These are phyloP conservation scores for Zygoascus biomembranicola DNA, from an alignment of 805 yeast species.

Conservation along the genomic window DNA sequence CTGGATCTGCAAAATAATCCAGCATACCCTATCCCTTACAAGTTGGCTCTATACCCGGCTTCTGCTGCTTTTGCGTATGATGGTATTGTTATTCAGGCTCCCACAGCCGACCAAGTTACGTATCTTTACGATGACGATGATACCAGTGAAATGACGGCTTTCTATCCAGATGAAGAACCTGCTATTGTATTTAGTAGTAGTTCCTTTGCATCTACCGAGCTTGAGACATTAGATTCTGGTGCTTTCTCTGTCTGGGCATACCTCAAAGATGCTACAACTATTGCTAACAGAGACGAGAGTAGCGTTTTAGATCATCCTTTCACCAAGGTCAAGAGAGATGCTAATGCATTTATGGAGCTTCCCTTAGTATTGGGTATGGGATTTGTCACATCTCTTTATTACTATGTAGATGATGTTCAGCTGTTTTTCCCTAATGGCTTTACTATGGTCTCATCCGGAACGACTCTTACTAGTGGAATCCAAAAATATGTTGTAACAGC, in stretches of 20 bases:
- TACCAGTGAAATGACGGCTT: neutral
- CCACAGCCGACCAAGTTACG: slow-evolving; percentile 45
- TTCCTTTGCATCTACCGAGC: slow-evolving; percentile 10
- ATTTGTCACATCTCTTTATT: slow-evolving; percentile 56
- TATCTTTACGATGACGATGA: slow-evolving; percentile 17
- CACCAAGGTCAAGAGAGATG: too few relatives aligned
- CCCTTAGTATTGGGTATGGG: slow-evolving; percentile 82
- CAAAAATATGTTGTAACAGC: slow-evolving; percentile 24
- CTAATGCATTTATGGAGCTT: slow-evolving; percentile 33
- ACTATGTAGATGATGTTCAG: slow-evolving; percentile 38
- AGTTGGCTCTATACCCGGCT: slow-evolving; percentile 50
- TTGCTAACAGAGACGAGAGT: slow-evolving; percentile 17
- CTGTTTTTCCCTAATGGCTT: slow-evolving; percentile 42
- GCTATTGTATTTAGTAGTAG: slow-evolving; percentile 20
- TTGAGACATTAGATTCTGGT: neutral
- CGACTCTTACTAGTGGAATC: slow-evolving; percentile 19
- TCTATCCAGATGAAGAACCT: slow-evolving; percentile 5
- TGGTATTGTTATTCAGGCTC: slow-evolving; percentile 54
- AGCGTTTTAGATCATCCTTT: neutral
- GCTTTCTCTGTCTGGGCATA: slow-evolving; percentile 17
- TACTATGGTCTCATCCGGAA: slow-evolving; percentile 29
- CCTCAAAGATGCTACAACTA: too few relatives aligned
- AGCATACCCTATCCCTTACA: slow-evolving; percentile 61
- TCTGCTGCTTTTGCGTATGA: slow-evolving; percentile 40
- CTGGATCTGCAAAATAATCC: slow-evolving; percentile 46